Percentiles rank a stretch among this genome's conserved stretches.
phyloP scores from a whole-genome alignment of 2,329 filamentous ascomycete genomes.

The Alternaria hordeiaustralica region DNA sequence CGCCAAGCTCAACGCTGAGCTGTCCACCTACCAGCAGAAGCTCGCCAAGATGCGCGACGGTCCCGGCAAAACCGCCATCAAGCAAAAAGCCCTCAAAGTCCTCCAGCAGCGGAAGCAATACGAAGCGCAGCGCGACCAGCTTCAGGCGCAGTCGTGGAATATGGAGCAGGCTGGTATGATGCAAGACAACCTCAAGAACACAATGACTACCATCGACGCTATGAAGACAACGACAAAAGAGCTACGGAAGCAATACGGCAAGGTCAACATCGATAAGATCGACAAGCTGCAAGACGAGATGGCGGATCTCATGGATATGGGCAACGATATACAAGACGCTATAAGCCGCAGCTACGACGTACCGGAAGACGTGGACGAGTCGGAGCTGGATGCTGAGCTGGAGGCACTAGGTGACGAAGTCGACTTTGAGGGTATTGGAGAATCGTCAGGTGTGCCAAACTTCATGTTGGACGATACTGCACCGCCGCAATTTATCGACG shows the following conservation, averaged over 20 bases:
- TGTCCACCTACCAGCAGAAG: conserved; percentile 85
- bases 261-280: conserved; percentile 97
- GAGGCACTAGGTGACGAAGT: conserved; percentile 93
- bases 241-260: conserved; percentile 91
- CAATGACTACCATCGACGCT: conserved; percentile 96
- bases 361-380: conserved; percentile 96
- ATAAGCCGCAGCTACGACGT: conserved; percentile 91
- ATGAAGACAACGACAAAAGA: conserved; percentile 97
- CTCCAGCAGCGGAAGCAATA: conserved; percentile 93
- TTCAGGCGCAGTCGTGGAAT: conserved; percentile 95
- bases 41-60: conserved; percentile 94
- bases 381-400: conserved; percentile 92
- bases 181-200: conserved; percentile 98
- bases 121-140: conserved; percentile 91
- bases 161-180: conserved; percentile 99
- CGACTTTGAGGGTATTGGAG: conserved; percentile 77
- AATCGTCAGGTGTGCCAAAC: conserved; percentile 70
- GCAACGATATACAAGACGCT: conserved; percentile 97
- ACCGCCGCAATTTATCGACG: conserved; percentile 88
- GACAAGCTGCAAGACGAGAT: conserved; percentile 98
- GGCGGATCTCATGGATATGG: conserved; percentile 96
- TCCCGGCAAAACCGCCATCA: conserved; percentile 89
- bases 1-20: conserved; percentile 87
- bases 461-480: conserved; percentile 89
- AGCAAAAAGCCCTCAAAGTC: conserved; percentile 92